Evolutionary conservation across 163 green algal genomes (phyloP).

Genomic region (Trebouxiophyceae sp.): DNA sequence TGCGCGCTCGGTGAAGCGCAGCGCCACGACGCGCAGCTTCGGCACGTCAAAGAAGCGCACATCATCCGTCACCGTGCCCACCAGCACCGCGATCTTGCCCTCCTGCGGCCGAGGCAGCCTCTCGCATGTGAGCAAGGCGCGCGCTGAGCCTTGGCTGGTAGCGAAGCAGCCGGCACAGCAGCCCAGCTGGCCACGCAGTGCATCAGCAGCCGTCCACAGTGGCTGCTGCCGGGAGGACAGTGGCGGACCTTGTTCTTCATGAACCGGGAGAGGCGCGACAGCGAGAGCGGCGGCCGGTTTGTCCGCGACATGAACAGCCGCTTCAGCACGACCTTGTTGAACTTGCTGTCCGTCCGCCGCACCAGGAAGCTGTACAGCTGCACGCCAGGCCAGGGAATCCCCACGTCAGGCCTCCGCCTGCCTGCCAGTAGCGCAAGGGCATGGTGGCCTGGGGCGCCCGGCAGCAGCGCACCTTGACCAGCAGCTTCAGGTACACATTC

Average conservation of each 20-base stretch:
- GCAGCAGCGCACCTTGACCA: slow-evolving; percentile 85
- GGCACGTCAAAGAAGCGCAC: slow-evolving; percentile 87
- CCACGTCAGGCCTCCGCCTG: no score
- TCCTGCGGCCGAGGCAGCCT: slow-evolving; percentile 70
- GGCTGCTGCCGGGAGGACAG: neutral
- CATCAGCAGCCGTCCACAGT: neutral
- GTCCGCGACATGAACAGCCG: slow-evolving; percentile 92
- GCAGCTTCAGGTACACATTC: slow-evolving; percentile 98
- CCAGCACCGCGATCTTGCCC: slow-evolving; percentile 90
- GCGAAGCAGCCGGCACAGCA: neutral
- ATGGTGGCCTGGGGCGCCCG: no score
- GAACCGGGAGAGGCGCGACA: slow-evolving; percentile 91
- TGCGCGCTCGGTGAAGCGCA: slow-evolving; percentile 95
- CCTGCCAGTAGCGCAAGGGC: no score
- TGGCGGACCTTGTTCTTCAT: slow-evolving; percentile 83
- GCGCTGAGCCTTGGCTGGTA: neutral
- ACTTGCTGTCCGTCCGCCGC: slow-evolving; percentile 86
- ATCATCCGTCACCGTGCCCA: slow-evolving; percentile 96
- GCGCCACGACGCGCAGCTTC: slow-evolving; percentile 85
- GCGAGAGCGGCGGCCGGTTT: slow-evolving; percentile 90
- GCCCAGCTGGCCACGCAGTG: neutral
- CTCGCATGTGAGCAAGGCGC: no score
- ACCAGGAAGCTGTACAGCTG: slow-evolving; percentile 99
- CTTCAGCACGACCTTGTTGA: slow-evolving; percentile 98
- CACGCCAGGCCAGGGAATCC: no score